phyloP scores from a whole-genome alignment of 2,329 filamentous ascomycete species.

The Fusarium sp. region DNA sequence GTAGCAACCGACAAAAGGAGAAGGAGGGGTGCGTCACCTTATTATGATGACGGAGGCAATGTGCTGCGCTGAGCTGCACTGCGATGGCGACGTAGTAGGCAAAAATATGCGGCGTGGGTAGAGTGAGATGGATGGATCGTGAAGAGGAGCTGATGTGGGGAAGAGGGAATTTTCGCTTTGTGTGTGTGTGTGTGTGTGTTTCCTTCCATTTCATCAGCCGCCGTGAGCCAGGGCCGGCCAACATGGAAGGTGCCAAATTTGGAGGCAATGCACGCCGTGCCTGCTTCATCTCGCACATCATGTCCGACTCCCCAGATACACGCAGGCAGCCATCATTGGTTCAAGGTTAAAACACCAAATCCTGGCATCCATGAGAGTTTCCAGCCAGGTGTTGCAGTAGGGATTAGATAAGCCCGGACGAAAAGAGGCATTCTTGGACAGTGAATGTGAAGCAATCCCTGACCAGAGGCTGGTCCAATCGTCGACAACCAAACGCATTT shows the following conservation, averaged over 20 bases:
- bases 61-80: neutral
- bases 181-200: neutral
- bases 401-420: neutral
- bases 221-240: neutral
- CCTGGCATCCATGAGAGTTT: neutral
- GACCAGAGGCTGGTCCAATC: neutral
- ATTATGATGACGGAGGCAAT: constrained; percentile 1
- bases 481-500: neutral
- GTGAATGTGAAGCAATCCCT: neutral
- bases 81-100: neutral
- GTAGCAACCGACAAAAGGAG: neutral
- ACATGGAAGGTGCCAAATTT: neutral
- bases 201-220: neutral
- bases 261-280: neutral
- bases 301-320: neutral
- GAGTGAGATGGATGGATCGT: constrained; percentile 7
- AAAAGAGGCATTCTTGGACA: neutral
- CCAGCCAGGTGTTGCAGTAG: neutral
- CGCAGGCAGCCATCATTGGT: neutral
- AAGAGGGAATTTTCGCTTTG: constrained; percentile 5
- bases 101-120: constrained; percentile 1
- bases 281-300: neutral
- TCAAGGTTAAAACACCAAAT: neutral
- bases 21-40: constrained; percentile 1
- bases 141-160: constrained; percentile 3